Evolutionary conservation across 108 stramenopile species (phyloP).

Genomic region (Nitzschia sp.): DNA sequence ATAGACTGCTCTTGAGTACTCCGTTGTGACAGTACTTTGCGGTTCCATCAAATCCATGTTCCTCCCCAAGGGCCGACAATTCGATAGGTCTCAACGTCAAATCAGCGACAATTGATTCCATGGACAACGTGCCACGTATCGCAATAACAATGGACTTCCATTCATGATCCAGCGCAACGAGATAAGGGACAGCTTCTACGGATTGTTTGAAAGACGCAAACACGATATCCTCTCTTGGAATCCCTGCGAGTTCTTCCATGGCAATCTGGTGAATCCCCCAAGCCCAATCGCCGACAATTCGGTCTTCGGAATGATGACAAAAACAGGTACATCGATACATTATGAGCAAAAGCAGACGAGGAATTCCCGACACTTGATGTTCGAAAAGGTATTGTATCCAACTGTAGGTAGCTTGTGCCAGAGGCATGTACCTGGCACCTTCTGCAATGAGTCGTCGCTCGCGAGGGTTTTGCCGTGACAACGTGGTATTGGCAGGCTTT

Average conservation of each 20-base stretch:
- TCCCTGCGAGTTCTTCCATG: constrained; percentile 52
- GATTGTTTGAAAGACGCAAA: constrained; percentile 74
- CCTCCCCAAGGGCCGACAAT: constrained; percentile 61
- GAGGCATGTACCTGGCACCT: constrained; percentile 63
- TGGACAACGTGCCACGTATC: constrained; percentile 84
- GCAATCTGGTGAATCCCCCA: constrained; percentile 54
- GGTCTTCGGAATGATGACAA: constrained; percentile 10
- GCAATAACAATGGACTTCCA: constrained; percentile 85
- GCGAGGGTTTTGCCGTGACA: constrained; percentile 17
- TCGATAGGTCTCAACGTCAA: constrained; percentile 58
- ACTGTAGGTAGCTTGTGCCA: constrained; percentile 70
- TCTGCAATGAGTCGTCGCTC: constrained; percentile 57
- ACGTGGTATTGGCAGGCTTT: neutral
- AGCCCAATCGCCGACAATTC: constrained; percentile 46
- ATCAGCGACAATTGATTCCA: constrained; percentile 89
- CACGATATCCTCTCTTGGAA: constrained; percentile 54
- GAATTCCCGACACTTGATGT: constrained; percentile 51
- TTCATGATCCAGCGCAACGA: constrained; percentile 80
- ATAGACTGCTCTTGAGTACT: constrained; percentile 58
- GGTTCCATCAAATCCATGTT: constrained; percentile 76
- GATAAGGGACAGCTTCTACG: constrained; percentile 74
- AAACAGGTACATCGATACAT: constrained; percentile 31
- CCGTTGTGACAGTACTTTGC: constrained; percentile 75
- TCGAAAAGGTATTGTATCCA: constrained; percentile 66
- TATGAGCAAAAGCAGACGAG: constrained; percentile 8